Evolutionary conservation across 2,329 filamentous ascomycete genomes (phyloP).

Genomic region (Sporothrix globosa): DNA sequence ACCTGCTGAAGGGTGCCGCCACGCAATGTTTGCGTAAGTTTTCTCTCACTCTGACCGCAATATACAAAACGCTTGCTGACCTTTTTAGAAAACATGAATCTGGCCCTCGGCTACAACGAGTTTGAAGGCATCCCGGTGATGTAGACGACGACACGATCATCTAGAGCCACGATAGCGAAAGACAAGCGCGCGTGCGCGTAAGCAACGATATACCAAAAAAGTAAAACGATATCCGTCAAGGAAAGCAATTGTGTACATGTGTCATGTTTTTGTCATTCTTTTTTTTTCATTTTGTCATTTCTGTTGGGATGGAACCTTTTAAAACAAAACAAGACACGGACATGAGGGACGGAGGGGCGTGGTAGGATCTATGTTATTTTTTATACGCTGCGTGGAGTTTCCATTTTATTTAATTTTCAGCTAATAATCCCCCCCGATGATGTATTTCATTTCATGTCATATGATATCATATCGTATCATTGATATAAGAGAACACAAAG

Average conservation of each 20-base stretch:
- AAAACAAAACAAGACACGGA: conserved; percentile 7
- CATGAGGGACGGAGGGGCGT: conserved; percentile 7
- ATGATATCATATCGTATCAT: neutral
- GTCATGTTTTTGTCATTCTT: neutral
- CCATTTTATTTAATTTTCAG: neutral
- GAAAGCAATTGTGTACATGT: conserved; percentile 9
- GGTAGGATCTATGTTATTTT: neutral
- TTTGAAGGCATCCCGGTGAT: conserved; percentile 79
- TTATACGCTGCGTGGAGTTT: conserved; percentile 20
- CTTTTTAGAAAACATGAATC: conserved; percentile 81
- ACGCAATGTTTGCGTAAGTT: conserved; percentile 88
- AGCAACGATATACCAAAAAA: neutral
- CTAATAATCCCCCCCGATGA: neutral
- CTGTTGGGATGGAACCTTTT: neutral
- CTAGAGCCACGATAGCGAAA: conserved; percentile 25
- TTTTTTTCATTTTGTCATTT: neutral
- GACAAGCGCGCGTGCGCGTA: conserved; percentile 12
- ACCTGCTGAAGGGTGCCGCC: conserved; percentile 87
- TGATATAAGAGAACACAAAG: neutral
- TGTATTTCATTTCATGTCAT: neutral
- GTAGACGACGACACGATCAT: conserved; percentile 39
- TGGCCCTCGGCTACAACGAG: conserved; percentile 84
- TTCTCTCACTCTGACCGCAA: neutral
- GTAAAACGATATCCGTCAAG: conserved; percentile 9
- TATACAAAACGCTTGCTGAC: conserved; percentile 3